Evolutionary conservation across 1,284 basidiomycete species (phyloP), one percentile per base, ranked within the genome.

Genomic region (Naganishia liquefaciens): DNA sequence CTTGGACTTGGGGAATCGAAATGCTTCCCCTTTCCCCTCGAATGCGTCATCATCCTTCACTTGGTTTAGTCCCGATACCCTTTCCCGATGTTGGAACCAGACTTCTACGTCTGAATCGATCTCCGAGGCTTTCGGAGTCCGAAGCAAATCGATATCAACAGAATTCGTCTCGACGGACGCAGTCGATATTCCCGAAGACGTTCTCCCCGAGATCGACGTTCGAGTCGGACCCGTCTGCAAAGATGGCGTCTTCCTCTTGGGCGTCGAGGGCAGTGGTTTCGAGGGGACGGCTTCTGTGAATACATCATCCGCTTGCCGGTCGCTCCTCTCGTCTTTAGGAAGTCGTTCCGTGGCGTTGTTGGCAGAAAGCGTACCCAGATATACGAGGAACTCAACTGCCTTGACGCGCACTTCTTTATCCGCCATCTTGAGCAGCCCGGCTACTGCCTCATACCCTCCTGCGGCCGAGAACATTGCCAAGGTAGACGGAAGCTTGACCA

Each of bases 401-500:
- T 60, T 50, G 33, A 60, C 57, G 23, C 49, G 49, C 21, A 60
- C 46, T 27, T 60, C 33, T 23, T 50, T 60, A 23, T 60, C 46
- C 30, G 37, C 46, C 10, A 50, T 27, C 40, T 60, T 60, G 30
- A 60, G n/a, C 11, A 60, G 39, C 2, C 57, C 57, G 10, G 57
- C 57, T 19, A 60, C 49, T 1, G 39, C 33, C 28, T 60, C 57
- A 27, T 60, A 60, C 0, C 57, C 57, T 19, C 57, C 57, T 19
- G 57, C 46, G 19, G 23, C 33, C 2, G 57, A 40, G 28, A 60
- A 60, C 9, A 33, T 6, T 1, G 46, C n/a, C 13, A 60, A n/a
- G 2, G 57, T 60, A 23, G 57, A 49, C 37, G 57, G 57, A 28
- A 60, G 17, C 46, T 60, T 50, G 37, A 60, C 57, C 9, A 60